Evolutionary conservation across 495 filamentous ascomycete species (phyloP), one percentile per base, ranked within the genome.

Genomic region (Glutinoglossum americanum): DNA sequence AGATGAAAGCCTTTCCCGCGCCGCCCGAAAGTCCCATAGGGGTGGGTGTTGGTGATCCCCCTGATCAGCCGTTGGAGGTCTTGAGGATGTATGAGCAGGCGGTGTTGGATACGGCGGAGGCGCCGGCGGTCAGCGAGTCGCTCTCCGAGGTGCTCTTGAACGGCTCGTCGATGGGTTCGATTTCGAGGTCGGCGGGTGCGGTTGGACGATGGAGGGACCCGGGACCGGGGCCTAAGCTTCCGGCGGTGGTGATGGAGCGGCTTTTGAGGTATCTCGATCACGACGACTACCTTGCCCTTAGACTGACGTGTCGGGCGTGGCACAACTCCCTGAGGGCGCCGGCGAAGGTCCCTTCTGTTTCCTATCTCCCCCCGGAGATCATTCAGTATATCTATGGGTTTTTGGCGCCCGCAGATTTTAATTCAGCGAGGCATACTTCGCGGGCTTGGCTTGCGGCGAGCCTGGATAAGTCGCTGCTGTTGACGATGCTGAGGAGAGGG

Each of bases 361-460:
- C 61, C 51, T 55, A 54, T 26, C 61, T 81, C 8, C 84, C 84
- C 0, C 66, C 70, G 1, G 84, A 88, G 64, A 74, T 85, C 28
- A 30, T 87, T 0, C 73, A 82, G 44, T 70, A 77, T 4, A 78
- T 86, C 3, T 80, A 77, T 59, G 59, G 57, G 10, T 69, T 75
- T 60, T 68, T 85, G 6, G 65, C 67, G 11, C 81, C 83, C 0
- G 57, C 69, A 5, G 80, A 83, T 61, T 85, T 87, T 63, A 73
- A 87, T 62, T 73, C 78, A 60, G 81, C 82, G 13, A 73, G 83
- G 51, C 75, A 78, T 55, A 76, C 76, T 9, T 87, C 84, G 61
- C 75, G 74, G 51, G 70, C 70, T 51, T 88, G 82, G 84, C 79
- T 83, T 72, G 70, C 74, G 15, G 73, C 75, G 35, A 80, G 81